Conservation (phyloP, 108 stramenopile species). For the Conticribra guillardii region DNA sequence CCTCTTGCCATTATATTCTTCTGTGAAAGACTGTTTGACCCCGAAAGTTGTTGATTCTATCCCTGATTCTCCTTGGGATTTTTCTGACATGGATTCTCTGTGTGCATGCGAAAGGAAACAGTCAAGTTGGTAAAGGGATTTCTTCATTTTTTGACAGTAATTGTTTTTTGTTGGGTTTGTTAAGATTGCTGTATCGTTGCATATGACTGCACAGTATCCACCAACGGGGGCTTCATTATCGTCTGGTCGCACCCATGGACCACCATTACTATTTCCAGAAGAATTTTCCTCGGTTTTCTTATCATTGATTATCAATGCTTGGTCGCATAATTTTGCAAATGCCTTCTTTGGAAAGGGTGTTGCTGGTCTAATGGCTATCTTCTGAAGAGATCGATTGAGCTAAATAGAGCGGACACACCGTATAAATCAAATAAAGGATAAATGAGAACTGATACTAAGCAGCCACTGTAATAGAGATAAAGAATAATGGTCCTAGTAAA, state of each 20-base stretch:
- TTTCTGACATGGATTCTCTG: background rate
- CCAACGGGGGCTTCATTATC: slow-evolving; percentile 14
- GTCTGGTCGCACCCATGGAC: slow-evolving; percentile 36
- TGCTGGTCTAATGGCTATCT: background rate
- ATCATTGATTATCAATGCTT: too few species aligned
- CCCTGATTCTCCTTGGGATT: background rate
- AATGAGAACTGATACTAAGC: background rate
- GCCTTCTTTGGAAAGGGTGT: slow-evolving; percentile 30
- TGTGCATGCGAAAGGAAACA: slow-evolving; percentile 11
- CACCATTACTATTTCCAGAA: background rate
- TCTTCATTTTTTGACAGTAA: slow-evolving; percentile 22
- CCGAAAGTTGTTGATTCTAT: background rate
- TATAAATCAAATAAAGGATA: background rate
- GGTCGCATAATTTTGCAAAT: slow-evolving; percentile 26
- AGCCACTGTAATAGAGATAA: background rate
- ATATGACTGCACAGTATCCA: slow-evolving; percentile 11
- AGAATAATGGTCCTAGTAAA: background rate
- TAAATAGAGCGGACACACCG: background rate
- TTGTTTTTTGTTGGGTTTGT: background rate
- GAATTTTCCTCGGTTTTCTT: background rate
- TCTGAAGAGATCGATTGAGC: slow-evolving; percentile 30
- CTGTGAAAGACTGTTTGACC: too few species aligned
- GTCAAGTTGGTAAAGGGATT: slow-evolving; percentile 27
- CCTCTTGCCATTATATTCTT: too few species aligned
- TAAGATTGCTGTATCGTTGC: too few species aligned